These are phyloP conservation scores for Colletotrichum magnum DNA, from an alignment of 2,329 filamentous ascomycete genomes.

Conservation along the genomic window DNA sequence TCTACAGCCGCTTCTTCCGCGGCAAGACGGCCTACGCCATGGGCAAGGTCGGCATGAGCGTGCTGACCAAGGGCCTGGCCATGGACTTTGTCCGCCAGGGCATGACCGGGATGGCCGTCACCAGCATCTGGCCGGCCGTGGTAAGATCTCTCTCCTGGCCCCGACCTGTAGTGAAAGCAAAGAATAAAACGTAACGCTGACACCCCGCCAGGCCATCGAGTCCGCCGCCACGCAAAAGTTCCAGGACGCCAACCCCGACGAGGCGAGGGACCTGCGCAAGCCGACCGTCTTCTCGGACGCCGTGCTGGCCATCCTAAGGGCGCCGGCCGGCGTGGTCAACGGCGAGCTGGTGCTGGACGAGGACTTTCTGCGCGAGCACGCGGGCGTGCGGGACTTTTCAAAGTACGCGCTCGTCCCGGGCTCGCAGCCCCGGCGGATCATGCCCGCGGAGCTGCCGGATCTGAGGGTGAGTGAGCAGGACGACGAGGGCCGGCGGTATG, in stretches of 20 bases:
- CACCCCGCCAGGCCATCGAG: slow-evolving; percentile 69
- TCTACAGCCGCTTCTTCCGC: slow-evolving; percentile 87
- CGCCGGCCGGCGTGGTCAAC: slow-evolving; percentile 74
- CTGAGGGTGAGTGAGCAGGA: slow-evolving; percentile 82
- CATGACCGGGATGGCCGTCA: slow-evolving; percentile 79
- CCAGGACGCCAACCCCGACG: slow-evolving; percentile 58
- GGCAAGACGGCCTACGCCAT: slow-evolving; percentile 89
- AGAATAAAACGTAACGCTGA: too few relatives aligned
- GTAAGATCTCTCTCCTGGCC: slow-evolving; percentile 58
- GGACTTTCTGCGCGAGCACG: slow-evolving; percentile 79
- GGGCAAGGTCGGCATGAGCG: slow-evolving; percentile 86
- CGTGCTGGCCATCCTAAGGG: slow-evolving; percentile 77
- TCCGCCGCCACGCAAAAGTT: slow-evolving; percentile 78
- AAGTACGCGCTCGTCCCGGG: slow-evolving; percentile 80
- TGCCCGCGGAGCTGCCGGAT: slow-evolving; percentile 79
- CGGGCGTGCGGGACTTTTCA: slow-evolving; percentile 78
- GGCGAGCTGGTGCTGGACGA: slow-evolving; percentile 83
- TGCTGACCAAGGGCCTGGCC: slow-evolving; percentile 83
- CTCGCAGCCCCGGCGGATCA: slow-evolving; percentile 78
- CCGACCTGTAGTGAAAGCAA: too few relatives aligned
- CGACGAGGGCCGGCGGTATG: slow-evolving; percentile 80
- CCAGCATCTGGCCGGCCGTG: slow-evolving; percentile 85
- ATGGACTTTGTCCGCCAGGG: slow-evolving; percentile 84
- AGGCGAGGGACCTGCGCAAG: slow-evolving; percentile 74
- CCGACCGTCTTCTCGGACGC: slow-evolving; percentile 85